phyloP scores from a whole-genome alignment of 306 rosid genomes.

The Glycine tomentella region DNA sequence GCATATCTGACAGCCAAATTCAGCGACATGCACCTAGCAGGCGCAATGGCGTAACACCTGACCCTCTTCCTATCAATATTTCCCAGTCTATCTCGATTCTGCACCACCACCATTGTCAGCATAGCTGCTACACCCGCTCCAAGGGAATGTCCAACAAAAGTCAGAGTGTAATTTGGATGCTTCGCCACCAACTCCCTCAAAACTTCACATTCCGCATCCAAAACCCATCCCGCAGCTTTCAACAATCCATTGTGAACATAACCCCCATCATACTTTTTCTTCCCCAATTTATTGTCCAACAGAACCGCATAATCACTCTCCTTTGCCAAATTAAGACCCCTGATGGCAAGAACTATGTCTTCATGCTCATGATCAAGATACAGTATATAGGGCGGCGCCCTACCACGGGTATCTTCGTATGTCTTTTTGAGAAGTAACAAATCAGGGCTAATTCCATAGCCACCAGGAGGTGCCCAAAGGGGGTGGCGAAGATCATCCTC shows the following conservation, averaged over 20 bases:
- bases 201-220: slow-evolving; percentile 69
- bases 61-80: slow-evolving; percentile 77
- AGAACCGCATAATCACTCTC: slow-evolving; percentile 90
- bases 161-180: slow-evolving; percentile 77
- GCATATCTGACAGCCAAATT: slow-evolving; percentile 95
- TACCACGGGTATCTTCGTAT: slow-evolving; percentile 69
- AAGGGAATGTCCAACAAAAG: slow-evolving; percentile 89
- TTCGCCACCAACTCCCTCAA: slow-evolving; percentile 68
- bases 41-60: slow-evolving; percentile 90
- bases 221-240: slow-evolving; percentile 79
- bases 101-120: slow-evolving; percentile 77
- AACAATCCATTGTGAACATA: slow-evolving; percentile 95
- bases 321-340: slow-evolving; percentile 88
- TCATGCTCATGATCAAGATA: slow-evolving; percentile 82
- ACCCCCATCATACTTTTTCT: slow-evolving; percentile 88
- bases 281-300: slow-evolving; percentile 83
- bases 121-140: slow-evolving; percentile 92
- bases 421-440: slow-evolving; percentile 61
- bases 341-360: slow-evolving; percentile 84
- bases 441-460: slow-evolving; percentile 86
- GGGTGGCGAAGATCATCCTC: slow-evolving; percentile 85
- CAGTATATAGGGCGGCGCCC: slow-evolving; percentile 79
- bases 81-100: slow-evolving; percentile 68
- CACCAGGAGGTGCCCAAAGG: slow-evolving; percentile 82
- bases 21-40: slow-evolving; percentile 92